These are phyloP conservation scores for Solanum appendiculatum DNA, from an alignment of 257 asterid species.

Conservation along the genomic window DNA sequence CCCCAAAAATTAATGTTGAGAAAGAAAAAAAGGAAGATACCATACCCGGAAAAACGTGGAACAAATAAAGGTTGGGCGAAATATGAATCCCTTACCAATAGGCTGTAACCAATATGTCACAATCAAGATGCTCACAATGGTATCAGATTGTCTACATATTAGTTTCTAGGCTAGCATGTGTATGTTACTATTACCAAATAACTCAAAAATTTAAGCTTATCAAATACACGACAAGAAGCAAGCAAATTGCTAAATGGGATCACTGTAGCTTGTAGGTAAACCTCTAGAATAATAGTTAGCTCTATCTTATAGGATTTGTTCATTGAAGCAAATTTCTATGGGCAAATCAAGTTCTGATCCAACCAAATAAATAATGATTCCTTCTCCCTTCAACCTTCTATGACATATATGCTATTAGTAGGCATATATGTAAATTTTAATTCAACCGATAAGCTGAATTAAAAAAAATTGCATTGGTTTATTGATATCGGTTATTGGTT, in stretches of 20 bases:
- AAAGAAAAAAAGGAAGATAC: background rate
- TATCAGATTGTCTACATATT: background rate
- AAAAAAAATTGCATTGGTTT: background rate
- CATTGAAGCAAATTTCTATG: background rate
- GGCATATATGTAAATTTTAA: background rate
- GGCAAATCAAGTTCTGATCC: background rate
- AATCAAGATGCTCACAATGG: background rate
- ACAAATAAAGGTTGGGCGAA: background rate
- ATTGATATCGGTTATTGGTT: background rate
- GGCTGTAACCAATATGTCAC: background rate
- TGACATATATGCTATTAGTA: background rate
- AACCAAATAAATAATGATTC: background rate
- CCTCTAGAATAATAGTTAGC: background rate
- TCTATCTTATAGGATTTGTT: background rate
- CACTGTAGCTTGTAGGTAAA: background rate
- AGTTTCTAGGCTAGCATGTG: background rate
- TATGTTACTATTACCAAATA: background rate
- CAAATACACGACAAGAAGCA: background rate
- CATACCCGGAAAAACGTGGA: background rate
- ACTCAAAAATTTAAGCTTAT: background rate
- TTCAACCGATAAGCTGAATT: background rate
- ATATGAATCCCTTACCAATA: background rate
- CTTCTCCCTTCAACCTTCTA: background rate
- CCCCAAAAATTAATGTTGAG: background rate
- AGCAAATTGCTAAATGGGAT: background rate